Evolutionary conservation across 768 basidiomycete genomes (phyloP), one percentile per base, ranked within the genome.

Genomic region (Termitomyces sp.): DNA sequence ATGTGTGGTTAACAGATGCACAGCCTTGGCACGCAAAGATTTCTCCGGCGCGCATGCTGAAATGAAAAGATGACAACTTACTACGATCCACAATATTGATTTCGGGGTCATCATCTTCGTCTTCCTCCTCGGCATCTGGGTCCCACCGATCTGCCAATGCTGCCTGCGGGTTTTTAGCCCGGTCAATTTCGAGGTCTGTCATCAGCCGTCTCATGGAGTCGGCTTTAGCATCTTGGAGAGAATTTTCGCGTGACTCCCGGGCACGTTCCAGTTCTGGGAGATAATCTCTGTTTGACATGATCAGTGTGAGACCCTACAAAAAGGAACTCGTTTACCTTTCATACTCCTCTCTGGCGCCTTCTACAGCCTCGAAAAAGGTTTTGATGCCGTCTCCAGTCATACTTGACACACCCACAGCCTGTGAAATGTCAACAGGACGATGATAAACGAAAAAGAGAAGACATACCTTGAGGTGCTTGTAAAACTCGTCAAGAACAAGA

Each of bases 401-500:
- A 55, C 95, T 94, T 17, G 93, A 95, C 12, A 98, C 96, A 15
- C 97, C 95, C 12, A 98, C 96, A 4, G 94, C 83, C 94, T 96
- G 60, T 28, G 55, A 40, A 38, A 22, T 41, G 40, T 41, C 21
- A 42, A 30, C 2, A 48, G 9, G 48, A 50, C n/a, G 37, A 40
- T 11, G 41, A 43, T 30, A 14, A 59, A 22, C 24, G 49, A 41
- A 35, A 26, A 12, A 49, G 45, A 28, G 32, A 46, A 11, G 7
- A 64, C 80, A 40, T 49, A 93, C 95, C 77, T 91, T 92, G 51
- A 99, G 75, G 61, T 97, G 88, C 70, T 94, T 92, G 73, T 99
- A 99, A 64, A 99, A 99, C 66, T 98, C 97, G 65, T 99, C 97
- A 51, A 99, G 72, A 7, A 99, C 96, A 51, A 99, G 71, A 68